Evolutionary conservation across 768 basidiomycete genomes (phyloP), one percentile per base, ranked within the genome.

Genomic region (Mycena alexandri): DNA sequence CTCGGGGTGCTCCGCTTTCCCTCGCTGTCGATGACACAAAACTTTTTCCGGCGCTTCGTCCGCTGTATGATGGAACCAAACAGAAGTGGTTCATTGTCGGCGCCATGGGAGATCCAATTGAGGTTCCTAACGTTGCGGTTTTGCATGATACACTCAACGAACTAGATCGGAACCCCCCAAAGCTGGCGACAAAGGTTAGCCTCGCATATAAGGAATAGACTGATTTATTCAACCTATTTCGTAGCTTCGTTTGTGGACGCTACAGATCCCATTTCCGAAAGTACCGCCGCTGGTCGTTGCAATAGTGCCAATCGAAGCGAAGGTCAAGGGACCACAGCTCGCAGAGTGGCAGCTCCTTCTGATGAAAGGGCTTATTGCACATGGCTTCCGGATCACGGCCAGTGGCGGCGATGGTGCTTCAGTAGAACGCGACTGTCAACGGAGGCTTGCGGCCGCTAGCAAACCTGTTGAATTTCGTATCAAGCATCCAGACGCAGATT

Each of bases 1-100:
- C 67, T 3, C 61, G 5, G n/a, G 55, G 61, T 19, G 42, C 50
- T 1, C 67, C 67, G 0, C 56, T 68, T 16, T 63, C 61, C 5
- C 54, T 59, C 16, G 3, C 61, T 0, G 67, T 68, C 3, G 67
- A 68, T 19, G 62, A 68, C 34, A 64, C 67, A 22, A 68, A 68
- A 19, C 55, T 68, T 1, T 46, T 51, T 36, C 29, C 47, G 0
- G 61, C 67, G 6, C 46, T 63, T 17, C 67, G 62, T 17, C 67
- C 67, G 5, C 46, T 68, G 6, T 63, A 54, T 38, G 61, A 68
- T 41, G 61, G 61, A 3, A 25, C 48, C 3, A 47, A 48, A 2
- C n/a, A 68, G n/a, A 50, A 33, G 11, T 68, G 67, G 67, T 63
- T 19, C 38, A 57, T 63, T 24, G 57, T 68, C 13, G 67, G 67